These are phyloP conservation scores for Podospora didyma DNA, from an alignment of 495 filamentous ascomycete genomes.

Conservation along the genomic window DNA sequence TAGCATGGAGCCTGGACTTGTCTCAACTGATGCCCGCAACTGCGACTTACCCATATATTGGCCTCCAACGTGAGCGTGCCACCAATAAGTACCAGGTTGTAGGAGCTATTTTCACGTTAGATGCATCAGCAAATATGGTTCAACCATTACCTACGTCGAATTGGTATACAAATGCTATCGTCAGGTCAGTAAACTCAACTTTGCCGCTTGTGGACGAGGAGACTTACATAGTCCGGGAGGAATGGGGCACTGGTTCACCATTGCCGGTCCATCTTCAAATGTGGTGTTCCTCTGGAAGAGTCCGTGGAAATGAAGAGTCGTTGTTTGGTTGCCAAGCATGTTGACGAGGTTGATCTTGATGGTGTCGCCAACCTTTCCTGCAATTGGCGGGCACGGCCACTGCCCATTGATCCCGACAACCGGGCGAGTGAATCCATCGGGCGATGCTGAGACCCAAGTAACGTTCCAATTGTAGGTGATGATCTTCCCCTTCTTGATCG, in stretches of 20 bases:
- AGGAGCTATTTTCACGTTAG: background rate
- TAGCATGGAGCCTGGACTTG: background rate
- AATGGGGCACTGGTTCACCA: conserved; percentile 60
- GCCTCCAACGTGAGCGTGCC: conserved; percentile 31
- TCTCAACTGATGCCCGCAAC: background rate
- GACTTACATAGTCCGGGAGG: conserved; percentile 40
- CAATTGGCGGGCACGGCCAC: conserved; percentile 60
- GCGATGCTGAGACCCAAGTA: conserved; percentile 58
- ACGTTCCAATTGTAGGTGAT: conserved; percentile 46
- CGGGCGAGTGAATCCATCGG: conserved; percentile 56
- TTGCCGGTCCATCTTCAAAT: conserved; percentile 61
- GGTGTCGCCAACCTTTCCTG: conserved; percentile 57
- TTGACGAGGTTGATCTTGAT: conserved; percentile 62
- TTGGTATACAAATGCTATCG: background rate
- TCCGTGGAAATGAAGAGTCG: conserved; percentile 68
- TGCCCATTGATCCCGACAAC: conserved; percentile 67
- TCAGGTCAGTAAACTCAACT: background rate
- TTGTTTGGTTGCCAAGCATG: conserved; percentile 56
- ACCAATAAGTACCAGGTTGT: conserved; percentile 43
- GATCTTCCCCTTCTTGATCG: conserved; percentile 2
- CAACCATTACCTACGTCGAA: background rate
- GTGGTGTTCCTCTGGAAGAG: conserved; percentile 60
- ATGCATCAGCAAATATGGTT: background rate
- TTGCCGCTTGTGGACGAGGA: background rate
- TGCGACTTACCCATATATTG: conserved; percentile 17